Conservation (phyloP, 2,329 filamentous ascomycete genomes). For the Botrytis hyacinthi region DNA sequence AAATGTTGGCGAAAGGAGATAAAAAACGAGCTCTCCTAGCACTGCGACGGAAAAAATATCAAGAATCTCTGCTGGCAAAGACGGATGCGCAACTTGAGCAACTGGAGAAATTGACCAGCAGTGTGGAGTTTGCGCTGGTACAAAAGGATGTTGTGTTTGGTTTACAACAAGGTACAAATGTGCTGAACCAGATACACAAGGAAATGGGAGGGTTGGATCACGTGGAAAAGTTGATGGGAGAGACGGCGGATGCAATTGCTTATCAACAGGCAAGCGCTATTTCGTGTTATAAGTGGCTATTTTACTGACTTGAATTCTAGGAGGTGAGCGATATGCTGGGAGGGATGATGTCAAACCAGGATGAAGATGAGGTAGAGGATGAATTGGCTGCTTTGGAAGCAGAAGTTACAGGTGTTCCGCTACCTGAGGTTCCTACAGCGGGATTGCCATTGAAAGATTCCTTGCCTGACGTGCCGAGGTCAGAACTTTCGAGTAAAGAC, state of each 20-base stretch:
- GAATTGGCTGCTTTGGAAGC: slow-evolving; percentile 80
- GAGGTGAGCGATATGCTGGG: slow-evolving; percentile 91
- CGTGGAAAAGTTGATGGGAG: slow-evolving; percentile 92
- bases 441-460: slow-evolving; percentile 25
- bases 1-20: slow-evolving; percentile 78
- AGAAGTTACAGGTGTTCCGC: slow-evolving; percentile 49
- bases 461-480: slow-evolving; percentile 37
- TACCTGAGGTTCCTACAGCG: slow-evolving; percentile 37
- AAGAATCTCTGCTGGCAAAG: slow-evolving; percentile 82
- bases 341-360: slow-evolving; percentile 84
- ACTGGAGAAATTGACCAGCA: slow-evolving; percentile 81
- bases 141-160: slow-evolving; percentile 96
- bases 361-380: slow-evolving; percentile 97
- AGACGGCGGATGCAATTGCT: slow-evolving; percentile 83
- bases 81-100: slow-evolving; percentile 94
- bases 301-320: slow-evolving; percentile 45
- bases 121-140: slow-evolving; percentile 92
- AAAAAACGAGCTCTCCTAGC: slow-evolving; percentile 81
- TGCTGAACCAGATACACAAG: slow-evolving; percentile 84
- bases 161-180: slow-evolving; percentile 84
- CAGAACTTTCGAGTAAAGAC: slow-evolving; percentile 27
- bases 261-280: slow-evolving; percentile 74
- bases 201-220: slow-evolving; percentile 95
- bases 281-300: background rate
- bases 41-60: slow-evolving; percentile 92